phyloP scores from a whole-genome alignment of 2,329 filamentous ascomycete species.

The Neoascochyta sp. region DNA sequence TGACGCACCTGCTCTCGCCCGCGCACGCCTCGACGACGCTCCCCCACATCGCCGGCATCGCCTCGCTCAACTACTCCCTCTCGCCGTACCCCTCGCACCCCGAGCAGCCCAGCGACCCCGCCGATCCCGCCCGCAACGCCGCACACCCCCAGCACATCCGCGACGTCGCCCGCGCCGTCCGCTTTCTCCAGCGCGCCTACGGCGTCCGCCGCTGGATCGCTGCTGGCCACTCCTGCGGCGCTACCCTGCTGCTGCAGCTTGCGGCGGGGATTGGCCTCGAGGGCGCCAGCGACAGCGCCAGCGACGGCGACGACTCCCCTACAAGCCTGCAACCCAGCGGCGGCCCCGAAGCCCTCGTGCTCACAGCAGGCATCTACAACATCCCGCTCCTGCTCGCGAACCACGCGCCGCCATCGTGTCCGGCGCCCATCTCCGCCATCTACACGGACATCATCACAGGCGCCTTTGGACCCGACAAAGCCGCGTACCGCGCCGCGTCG shows the following conservation, averaged over 20 bases:
- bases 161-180: constrained; percentile 54
- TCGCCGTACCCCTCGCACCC: constrained; percentile 48
- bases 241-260: constrained; percentile 60
- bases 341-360: constrained; percentile 49
- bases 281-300: neutral
- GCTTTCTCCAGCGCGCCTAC: constrained; percentile 49
- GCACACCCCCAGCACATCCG: constrained; percentile 59
- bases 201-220: constrained; percentile 52
- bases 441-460: constrained; percentile 58
- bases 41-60: constrained; percentile 54
- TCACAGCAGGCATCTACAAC: constrained; percentile 65
- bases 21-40: constrained; percentile 6
- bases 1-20: constrained; percentile 33
- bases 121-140: constrained; percentile 48
- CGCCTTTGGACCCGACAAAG: constrained; percentile 55
- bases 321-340: too few species aligned
- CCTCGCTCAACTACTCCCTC: constrained; percentile 63
- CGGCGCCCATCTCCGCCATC: constrained; percentile 38
- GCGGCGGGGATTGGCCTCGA: constrained; percentile 15
- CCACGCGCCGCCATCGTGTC: constrained; percentile 36
- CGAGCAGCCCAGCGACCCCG: constrained; percentile 46
- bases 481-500: constrained; percentile 41
- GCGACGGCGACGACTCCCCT: neutral
- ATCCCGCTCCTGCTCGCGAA: constrained; percentile 52
- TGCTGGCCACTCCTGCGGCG: constrained; percentile 61